phyloP scores from a whole-genome alignment of 805 yeast genomes.

The Candida anglica region DNA sequence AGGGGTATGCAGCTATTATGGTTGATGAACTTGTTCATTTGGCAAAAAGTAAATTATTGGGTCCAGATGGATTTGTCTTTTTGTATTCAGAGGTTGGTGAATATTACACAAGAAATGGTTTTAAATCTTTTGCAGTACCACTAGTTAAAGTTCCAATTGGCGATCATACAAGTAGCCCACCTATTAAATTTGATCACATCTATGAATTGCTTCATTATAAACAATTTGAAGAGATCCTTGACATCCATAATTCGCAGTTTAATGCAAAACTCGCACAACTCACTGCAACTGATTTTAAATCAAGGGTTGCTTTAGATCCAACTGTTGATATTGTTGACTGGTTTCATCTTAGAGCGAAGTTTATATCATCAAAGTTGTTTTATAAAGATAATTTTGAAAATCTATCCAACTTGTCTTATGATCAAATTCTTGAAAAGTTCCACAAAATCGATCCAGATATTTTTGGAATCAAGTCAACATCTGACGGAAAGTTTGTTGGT shows the following conservation, averaged over 20 bases:
- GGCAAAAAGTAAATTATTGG: slow-evolving; percentile 17
- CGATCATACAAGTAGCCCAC: background rate
- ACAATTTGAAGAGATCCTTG: slow-evolving; percentile 22
- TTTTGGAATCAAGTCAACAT: slow-evolving; percentile 27
- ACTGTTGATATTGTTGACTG: slow-evolving; percentile 29
- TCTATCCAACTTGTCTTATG: slow-evolving; percentile 10
- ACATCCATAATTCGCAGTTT: slow-evolving; percentile 16
- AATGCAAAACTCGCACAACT: slow-evolving; percentile 12
- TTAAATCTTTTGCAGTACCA: slow-evolving; percentile 34
- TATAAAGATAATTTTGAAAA: slow-evolving; percentile 15
- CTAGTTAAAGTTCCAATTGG: slow-evolving; percentile 21
- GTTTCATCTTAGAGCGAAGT: slow-evolving; percentile 41
- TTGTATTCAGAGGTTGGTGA: slow-evolving; percentile 44
- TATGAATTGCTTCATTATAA: slow-evolving; percentile 22
- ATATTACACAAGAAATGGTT: slow-evolving; percentile 35
- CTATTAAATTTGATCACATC: slow-evolving; percentile 2
- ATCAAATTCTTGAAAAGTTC: slow-evolving; percentile 17
- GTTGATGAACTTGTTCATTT: slow-evolving; percentile 29
- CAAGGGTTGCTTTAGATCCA: slow-evolving; percentile 28
- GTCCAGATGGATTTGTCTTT: slow-evolving; percentile 30
- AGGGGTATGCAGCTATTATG: slow-evolving; percentile 38
- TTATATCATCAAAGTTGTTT: slow-evolving; percentile 17
- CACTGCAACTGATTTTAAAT: slow-evolving; percentile 23
- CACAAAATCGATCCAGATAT: slow-evolving; percentile 20
- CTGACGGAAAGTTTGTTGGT: slow-evolving; percentile 18